Evolutionary conservation across 2,329 filamentous ascomycete genomes (phyloP).

Genomic region (Apiospora rasikravindrae): DNA sequence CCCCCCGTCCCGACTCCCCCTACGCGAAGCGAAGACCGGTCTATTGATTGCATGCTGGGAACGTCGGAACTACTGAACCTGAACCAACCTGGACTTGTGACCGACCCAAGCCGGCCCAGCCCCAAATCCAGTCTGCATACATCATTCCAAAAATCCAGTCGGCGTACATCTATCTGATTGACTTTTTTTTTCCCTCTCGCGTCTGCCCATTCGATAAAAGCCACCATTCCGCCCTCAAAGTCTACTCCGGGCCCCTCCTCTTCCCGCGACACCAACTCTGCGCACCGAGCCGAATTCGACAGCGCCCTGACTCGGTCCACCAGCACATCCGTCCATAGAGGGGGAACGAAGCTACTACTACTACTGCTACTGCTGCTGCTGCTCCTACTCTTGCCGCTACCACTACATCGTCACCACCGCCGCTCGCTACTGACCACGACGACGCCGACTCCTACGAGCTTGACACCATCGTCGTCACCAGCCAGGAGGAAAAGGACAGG

Average conservation of each 20-base stretch:
- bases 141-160: not conserved
- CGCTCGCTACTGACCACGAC: slow-evolving; percentile 21
- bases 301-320: not conserved
- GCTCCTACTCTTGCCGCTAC: not conserved
- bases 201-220: not conserved
- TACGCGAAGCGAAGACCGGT: too few species aligned
- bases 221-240: slow-evolving; percentile 35
- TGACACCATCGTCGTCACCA: slow-evolving; percentile 43
- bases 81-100: not conserved
- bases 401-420: not conserved
- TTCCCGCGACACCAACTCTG: slow-evolving; percentile 30
- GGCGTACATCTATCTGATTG: not conserved
- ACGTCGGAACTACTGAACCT: not conserved
- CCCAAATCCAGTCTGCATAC: not conserved
- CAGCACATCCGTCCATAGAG: slow-evolving; percentile 29
- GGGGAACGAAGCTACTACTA: slow-evolving; percentile 28
- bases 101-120: not conserved
- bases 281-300: slow-evolving; percentile 27
- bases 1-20: too few species aligned
- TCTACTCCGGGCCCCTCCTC: slow-evolving; percentile 36
- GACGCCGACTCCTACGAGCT: slow-evolving; percentile 37
- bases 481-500: slow-evolving; percentile 31
- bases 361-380: not conserved
- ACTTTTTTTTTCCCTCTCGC: not conserved
- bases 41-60: too few species aligned